Conservation (phyloP, 768 basidiomycete species). For the Suillus paluster region DNA sequence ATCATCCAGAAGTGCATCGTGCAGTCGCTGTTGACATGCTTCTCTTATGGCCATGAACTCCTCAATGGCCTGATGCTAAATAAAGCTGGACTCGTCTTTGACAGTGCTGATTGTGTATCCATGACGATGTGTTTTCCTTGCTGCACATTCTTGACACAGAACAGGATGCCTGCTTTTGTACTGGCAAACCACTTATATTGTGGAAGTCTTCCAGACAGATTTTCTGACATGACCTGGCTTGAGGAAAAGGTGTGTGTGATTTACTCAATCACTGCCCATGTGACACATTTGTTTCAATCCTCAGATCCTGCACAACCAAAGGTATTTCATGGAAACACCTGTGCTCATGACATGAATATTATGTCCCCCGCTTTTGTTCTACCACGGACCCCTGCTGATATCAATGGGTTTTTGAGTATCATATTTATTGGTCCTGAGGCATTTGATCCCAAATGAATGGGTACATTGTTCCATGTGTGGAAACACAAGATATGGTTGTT, state of each 20-base stretch:
- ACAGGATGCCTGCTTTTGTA: no score
- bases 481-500: constrained; percentile 10
- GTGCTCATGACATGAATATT: constrained; percentile 38
- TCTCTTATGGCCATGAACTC: no score
- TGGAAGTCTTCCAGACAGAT: no score
- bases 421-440: constrained; percentile 35
- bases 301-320: constrained; percentile 22
- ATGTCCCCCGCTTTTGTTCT: constrained; percentile 30
- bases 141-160: no score
- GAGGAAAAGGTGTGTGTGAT: constrained; percentile 36
- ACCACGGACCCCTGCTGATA: constrained; percentile 30
- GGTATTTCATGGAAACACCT: constrained; percentile 38
- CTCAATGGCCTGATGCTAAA: no score
- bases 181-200: no score
- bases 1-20: no score
- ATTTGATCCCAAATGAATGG: constrained; percentile 1
- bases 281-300: constrained; percentile 29
- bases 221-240: no score
- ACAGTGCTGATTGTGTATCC: no score
- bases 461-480: neutral
- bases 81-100: no score
- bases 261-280: constrained; percentile 30
- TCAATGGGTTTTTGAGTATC: constrained; percentile 29
- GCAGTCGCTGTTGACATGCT: no score
- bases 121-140: no score